A percentile compares a stretch with the other conserved stretches of the same genome.
Conservation (phyloP, 164 flowering plant genomes). For the Tetracentron sinense region DNA sequence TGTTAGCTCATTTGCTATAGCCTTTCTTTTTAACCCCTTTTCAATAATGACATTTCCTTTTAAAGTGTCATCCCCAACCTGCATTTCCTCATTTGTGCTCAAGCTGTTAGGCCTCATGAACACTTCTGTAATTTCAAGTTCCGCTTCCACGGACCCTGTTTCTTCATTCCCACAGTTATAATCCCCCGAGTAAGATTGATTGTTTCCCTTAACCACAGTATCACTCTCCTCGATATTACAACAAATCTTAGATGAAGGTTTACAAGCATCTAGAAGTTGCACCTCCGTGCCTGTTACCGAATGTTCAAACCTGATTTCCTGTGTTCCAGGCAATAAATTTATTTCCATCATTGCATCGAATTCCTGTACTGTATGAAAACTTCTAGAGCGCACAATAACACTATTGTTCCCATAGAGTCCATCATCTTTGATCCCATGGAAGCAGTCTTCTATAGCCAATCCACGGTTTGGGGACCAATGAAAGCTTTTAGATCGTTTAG, state of each 20-base stretch:
- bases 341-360: conserved; percentile 23
- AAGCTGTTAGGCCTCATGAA: not conserved
- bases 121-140: not conserved
- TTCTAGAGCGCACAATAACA: conserved; percentile 14
- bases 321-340: not conserved
- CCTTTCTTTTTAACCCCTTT: conserved; percentile 27
- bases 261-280: not conserved
- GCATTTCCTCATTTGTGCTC: not conserved
- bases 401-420: not conserved
- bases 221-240: not conserved
- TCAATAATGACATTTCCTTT: not conserved
- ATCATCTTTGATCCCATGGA: not conserved
- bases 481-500: conserved; percentile 14
- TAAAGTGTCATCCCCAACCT: not conserved
- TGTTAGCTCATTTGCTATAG: conserved; percentile 24
- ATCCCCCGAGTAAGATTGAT: conserved; percentile 1
- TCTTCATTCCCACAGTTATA: not conserved
- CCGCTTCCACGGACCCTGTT: not conserved
- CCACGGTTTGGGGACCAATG: conserved; percentile 4
- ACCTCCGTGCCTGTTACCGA: not conserved
- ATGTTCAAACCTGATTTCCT: not conserved
- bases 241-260: not conserved
- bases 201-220: not conserved
- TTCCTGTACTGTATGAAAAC: conserved; percentile 33
- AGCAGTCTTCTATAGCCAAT: not conserved